Evolutionary conservation across 495 filamentous ascomycete genomes (phyloP), one percentile per base, ranked within the genome.

Genomic region (Pyrenula massariospora): DNA sequence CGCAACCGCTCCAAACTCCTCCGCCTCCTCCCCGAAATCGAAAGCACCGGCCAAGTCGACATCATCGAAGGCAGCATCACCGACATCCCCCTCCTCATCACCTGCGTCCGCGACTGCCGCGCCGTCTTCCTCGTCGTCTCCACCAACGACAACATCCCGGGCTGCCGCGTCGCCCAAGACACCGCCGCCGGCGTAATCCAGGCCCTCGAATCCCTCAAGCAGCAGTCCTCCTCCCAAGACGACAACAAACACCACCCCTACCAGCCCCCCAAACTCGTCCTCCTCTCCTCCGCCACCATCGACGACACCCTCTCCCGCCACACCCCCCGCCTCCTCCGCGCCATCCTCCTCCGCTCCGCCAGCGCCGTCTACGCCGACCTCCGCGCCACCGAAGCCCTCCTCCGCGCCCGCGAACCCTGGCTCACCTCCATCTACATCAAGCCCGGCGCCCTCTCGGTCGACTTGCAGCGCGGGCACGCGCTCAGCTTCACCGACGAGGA

Each of bases 401-500:
- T 77, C 22, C 66, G 71, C 2, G 21, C 64, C 2, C 62, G 74
- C 15, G 52, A 69, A 52, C 54, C 59, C 49, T 74, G 69, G 71
- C 19, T 76, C 1, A 56, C 58, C 1, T 64, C 63, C 1, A 66
- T 72, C n/a, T 77, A 66, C 63, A 66, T 77, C 57, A 73, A 73
- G 60, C 74, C 76, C 0, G 73, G 65, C 1, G 72, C 60, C 1
- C 62, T 77, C 50, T 59, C 63, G 19, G 53, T 66, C 11, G 74
- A 77, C 49, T 53, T 62, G 22, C 65, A 66, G 59, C 61, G 66
- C 2, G 62, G 64, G 15, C 75, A 77, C 61, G 52, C n/a, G 31
- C 57, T 77, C 19, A 75, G 56, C 55, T 24, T 70, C 21, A 59
- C 62, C 25, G 60, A 70, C 10, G 50, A 68, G 58, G 60, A 69